These are phyloP conservation scores for Tuber melanosporum DNA, from an alignment of 495 filamentous ascomycete species.

Conservation along the genomic window DNA sequence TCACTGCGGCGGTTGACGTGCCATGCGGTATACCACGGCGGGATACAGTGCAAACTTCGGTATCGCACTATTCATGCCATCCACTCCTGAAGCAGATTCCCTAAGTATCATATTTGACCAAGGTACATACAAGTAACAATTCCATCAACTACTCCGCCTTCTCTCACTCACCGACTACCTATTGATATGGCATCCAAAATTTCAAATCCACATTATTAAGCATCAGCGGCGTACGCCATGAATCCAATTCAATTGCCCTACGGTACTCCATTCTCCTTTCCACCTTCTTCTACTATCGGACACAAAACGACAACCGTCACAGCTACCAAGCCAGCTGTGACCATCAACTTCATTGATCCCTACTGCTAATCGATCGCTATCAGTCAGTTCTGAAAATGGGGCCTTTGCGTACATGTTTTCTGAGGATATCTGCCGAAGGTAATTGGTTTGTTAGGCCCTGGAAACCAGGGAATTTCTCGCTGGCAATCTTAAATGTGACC, in stretches of 20 bases:
- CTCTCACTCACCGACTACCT: not conserved
- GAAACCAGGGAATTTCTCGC: not conserved
- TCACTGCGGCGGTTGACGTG: not conserved
- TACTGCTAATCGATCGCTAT: not conserved
- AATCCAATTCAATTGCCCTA: not conserved
- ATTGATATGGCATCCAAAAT: not conserved
- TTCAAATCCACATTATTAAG: not conserved
- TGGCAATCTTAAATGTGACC: no score
- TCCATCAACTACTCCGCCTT: not conserved
- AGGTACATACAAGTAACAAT: not conserved
- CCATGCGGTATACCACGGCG: not conserved
- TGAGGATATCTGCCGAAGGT: not conserved
- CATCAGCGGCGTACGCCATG: not conserved
- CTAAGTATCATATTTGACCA: not conserved
- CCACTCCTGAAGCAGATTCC: not conserved
- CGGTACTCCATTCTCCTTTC: not conserved
- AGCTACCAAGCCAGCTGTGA: not conserved
- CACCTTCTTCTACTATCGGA: not conserved
- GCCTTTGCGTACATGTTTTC: slow-evolving; percentile 6
- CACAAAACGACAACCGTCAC: not conserved
- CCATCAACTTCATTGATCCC: not conserved
- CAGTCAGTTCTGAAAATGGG: not conserved
- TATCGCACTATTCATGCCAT: not conserved
- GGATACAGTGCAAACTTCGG: not conserved
- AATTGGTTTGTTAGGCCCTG: slow-evolving; percentile 10